These are phyloP conservation scores for Drechmeria coniospora DNA, from an alignment of 2,329 filamentous ascomycete species.

Conservation along the genomic window DNA sequence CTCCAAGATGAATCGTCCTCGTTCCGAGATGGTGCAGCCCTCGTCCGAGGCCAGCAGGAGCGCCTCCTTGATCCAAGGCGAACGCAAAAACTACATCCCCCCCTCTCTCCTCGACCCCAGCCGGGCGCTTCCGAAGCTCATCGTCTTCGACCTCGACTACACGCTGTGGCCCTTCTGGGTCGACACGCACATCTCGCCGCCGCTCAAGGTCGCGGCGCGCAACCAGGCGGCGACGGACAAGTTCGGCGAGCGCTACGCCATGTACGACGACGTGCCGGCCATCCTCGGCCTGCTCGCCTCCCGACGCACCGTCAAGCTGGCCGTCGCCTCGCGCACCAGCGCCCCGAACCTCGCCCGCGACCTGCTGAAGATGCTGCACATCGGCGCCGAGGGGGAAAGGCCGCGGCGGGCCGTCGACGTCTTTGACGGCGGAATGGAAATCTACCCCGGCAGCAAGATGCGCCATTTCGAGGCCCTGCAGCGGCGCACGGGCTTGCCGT, in stretches of 20 bases:
- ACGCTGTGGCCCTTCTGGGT: slow-evolving; percentile 99
- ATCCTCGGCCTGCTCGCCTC: slow-evolving; percentile 38
- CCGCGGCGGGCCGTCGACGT: slow-evolving; percentile 35
- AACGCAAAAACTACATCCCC: slow-evolving; percentile 20
- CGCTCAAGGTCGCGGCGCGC: slow-evolving; percentile 37
- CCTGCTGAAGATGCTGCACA: slow-evolving; percentile 59
- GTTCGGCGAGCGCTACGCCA: slow-evolving; percentile 50
- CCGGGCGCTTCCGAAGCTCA: slow-evolving; percentile 61
- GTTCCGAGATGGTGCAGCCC: too few species aligned
- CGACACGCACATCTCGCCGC: slow-evolving; percentile 74
- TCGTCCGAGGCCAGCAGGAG: too few species aligned
- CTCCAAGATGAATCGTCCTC: too few species aligned
- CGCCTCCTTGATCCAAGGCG: too few species aligned
- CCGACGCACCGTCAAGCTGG: slow-evolving; percentile 33
- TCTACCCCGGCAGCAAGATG: slow-evolving; percentile 69
- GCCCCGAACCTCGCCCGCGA: slow-evolving; percentile 68
- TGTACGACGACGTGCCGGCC: slow-evolving; percentile 54
- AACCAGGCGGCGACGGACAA: slow-evolving; percentile 33
- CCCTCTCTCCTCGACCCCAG: slow-evolving; percentile 31
- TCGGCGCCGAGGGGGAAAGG: slow-evolving; percentile 10
- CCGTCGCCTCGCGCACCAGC: slow-evolving; percentile 65
- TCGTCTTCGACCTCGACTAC: slow-evolving; percentile 95
- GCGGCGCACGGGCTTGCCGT: slow-evolving; percentile 53
- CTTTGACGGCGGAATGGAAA: slow-evolving; percentile 47
- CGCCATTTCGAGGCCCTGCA: slow-evolving; percentile 66